Evolutionary conservation across 768 basidiomycete species (phyloP), one percentile per base, ranked within the genome.

Genomic region (Rhizopogon salebrosus): DNA sequence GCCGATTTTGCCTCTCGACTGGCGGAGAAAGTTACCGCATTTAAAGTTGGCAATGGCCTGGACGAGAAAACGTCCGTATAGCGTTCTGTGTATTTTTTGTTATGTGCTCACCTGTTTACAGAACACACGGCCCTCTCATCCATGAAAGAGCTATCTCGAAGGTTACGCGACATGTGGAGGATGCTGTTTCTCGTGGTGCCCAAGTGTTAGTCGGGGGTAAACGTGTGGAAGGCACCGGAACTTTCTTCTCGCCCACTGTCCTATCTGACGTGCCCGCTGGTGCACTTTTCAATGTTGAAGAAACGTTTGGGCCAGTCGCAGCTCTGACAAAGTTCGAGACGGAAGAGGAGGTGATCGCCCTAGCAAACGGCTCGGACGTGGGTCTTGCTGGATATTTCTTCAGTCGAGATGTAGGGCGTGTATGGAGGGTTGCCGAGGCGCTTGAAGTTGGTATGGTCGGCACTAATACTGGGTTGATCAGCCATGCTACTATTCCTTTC

Each of bases 331-430:
- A 86, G 64, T 99, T 99, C 64, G 84, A 90, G 68, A 93, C 92
- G 0, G 97, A 99, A 71, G 93, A 94, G 40, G 89, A 98, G 67
- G 94, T 93, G 1, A 76, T 98, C 52, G 75, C 77, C 59, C 70
- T 92, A 48, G 95, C 95, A 29, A 98, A 99, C 69, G 73, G 80
- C 60, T 78, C 85, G 1, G 82, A 89, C 18, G 82, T 89, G 24
- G 97, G 97, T 0, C 76, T 99, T 22, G 93, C 95, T 18, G 95
- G 94, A 4, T 97, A 98, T 72, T 95, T 98, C 76, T 99, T 84
- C 76, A 80, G 84, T 34, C 70, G 82, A 36, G 95, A 98, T 64
- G 76, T 97, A 5, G 89, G 92, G 3, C 73, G 95, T 36, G 86
- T 91, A 39, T 98, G 92, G 90, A 80, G 95, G 38, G 94, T 99